Evolutionary conservation across 805 yeast species (phyloP), one percentile per base, ranked within the genome.

Genomic region (Saccharomycopsis lassenensis): DNA sequence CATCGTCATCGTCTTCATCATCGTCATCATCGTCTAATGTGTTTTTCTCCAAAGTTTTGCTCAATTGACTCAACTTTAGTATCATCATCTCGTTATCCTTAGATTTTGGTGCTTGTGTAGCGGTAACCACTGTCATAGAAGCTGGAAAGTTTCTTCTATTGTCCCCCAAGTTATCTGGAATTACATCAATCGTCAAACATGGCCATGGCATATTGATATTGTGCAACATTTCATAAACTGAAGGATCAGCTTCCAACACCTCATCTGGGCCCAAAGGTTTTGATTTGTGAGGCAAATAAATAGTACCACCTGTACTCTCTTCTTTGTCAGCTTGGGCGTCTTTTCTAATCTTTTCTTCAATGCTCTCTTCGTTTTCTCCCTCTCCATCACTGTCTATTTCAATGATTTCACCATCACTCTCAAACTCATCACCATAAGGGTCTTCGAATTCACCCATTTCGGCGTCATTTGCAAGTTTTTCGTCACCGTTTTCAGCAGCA

Each of bases 131-230:
- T 52, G 83, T 82, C 51, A 86, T 63, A 2, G 91, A 69, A 28
- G 93, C 94, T 3, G 98, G 98, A 52, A 75, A 91, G 29, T 70
- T 69, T 60, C 94, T 73, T 63, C 98, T 78, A 57, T 86, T 96
- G 34, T 71, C 64, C 7, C 98, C 98, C 41, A 83, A 64, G 35
- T 65, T 63, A 55, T 91, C 98, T 4, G 95, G 94, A 36, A 91
- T 61, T 15, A 91, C 62, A 52, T 89, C 97, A 42, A 91, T 65
- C 3, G 96, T 85, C 54, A 91, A 62, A 61, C 96, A 86, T 8
- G 98, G 97, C 97, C 97, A 91, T 50, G 94, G 93, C 58, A 89
- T 63, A 56, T 83, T 83, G 41, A 89, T 84, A 50, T 82, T 83
- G 58, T 91, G 98, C 40, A 91, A 63, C 97, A 91, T 91, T 52